Evolutionary conservation across 140 eudicot species (phyloP).

Genomic region (Ambrosia hybrid): DNA sequence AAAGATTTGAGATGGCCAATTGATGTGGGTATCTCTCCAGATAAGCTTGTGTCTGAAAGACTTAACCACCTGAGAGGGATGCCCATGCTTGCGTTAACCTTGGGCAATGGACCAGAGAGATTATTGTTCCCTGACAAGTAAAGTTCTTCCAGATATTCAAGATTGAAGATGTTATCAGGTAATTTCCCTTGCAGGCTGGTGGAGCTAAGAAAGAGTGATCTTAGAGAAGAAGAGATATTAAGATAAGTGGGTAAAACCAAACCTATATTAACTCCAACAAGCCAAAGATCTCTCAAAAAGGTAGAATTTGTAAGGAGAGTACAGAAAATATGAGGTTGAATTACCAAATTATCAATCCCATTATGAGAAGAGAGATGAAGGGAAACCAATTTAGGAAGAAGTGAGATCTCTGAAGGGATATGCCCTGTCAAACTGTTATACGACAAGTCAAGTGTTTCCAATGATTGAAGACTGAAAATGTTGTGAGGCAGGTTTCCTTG

Average conservation of each 20-base stretch:
- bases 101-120: slow-evolving; percentile 1
- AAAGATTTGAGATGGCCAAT: slow-evolving; percentile 24
- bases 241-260: slow-evolving; percentile 10
- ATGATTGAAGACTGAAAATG: slow-evolving; percentile 12
- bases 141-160: slow-evolving; percentile 19
- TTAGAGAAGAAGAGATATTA: slow-evolving; percentile 18
- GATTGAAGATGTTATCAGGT: slow-evolving; percentile 18
- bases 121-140: neutral
- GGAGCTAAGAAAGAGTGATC: neutral
- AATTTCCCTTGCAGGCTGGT: slow-evolving; percentile 22
- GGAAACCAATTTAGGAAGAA: neutral
- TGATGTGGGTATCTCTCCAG: too few relatives aligned
- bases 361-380: neutral
- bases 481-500: slow-evolving; percentile 4
- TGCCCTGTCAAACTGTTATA: neutral
- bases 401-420: neutral
- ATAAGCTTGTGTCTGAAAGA: slow-evolving; percentile 20
- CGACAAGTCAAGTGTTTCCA: slow-evolving; percentile 8
- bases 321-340: slow-evolving; percentile 3
- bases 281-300: slow-evolving; percentile 7
- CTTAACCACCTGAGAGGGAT: slow-evolving; percentile 19
- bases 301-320: slow-evolving; percentile 27
- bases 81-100: neutral
- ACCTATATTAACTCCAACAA: neutral
- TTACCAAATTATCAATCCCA: neutral